These are phyloP conservation scores for Fomitopsis pulvina DNA, from an alignment of 768 basidiomycete species.

Conservation along the genomic window DNA sequence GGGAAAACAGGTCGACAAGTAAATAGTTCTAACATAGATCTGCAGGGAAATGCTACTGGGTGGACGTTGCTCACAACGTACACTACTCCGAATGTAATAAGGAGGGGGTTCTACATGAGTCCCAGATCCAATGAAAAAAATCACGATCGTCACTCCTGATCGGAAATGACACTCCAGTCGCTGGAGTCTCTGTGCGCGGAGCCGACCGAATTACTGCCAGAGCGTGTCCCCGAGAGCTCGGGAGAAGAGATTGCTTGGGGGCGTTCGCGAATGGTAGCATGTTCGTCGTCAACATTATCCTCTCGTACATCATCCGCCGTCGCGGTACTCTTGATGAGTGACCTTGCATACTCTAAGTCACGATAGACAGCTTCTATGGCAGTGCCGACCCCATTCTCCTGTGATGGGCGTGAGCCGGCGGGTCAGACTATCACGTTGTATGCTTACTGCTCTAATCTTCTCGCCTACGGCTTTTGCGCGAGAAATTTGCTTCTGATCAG, in stretches of 20 bases:
- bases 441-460: constrained; percentile 71
- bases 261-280: constrained; percentile 28
- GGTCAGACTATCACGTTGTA: not conserved
- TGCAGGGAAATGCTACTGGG: not conserved
- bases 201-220: constrained; percentile 18
- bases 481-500: constrained; percentile 82
- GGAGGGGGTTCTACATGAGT: too few relatives aligned
- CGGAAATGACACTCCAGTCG: constrained; percentile 86
- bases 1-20: not conserved
- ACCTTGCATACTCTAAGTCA: constrained; percentile 90
- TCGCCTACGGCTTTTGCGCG: constrained; percentile 83
- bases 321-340: constrained; percentile 66
- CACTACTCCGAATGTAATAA: too few relatives aligned
- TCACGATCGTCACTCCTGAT: constrained; percentile 41
- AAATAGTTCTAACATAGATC: not conserved
- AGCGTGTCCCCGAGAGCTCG: constrained; percentile 12
- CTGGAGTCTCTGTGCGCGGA: constrained; percentile 48
- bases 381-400: constrained; percentile 93
- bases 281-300: constrained; percentile 26
- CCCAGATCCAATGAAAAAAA: not conserved
- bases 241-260: constrained; percentile 10
- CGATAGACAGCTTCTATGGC: constrained; percentile 96
- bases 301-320: constrained; percentile 16
- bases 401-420: not conserved
- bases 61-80: too few relatives aligned